A percentile compares a stretch with the other conserved stretches of the same genome.
phyloP scores from a whole-genome alignment of 1,139 yeast species.

The Scheffersomyces quercinus region DNA sequence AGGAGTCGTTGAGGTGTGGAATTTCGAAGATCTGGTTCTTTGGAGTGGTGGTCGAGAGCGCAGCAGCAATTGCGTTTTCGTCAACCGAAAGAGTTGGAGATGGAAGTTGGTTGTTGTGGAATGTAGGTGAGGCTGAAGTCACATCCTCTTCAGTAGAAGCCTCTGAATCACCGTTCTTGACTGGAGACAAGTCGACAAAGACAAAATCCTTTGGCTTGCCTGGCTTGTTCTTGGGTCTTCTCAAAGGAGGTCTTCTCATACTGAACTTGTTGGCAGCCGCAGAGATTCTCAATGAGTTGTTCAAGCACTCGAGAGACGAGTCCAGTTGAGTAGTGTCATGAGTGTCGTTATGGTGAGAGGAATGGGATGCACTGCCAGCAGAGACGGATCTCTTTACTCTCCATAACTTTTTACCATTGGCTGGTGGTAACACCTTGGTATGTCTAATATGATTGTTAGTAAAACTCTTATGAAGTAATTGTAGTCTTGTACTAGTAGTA shows the following conservation, averaged over 20 bases:
- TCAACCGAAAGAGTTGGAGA: slow-evolving; percentile 9
- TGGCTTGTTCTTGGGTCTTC: slow-evolving; percentile 53
- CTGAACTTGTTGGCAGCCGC: slow-evolving; percentile 38
- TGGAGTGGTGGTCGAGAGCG: not conserved
- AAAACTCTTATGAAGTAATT: not conserved
- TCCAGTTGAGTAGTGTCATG: slow-evolving; percentile 12
- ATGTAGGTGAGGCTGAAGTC: slow-evolving; percentile 2
- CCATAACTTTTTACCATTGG: slow-evolving; percentile 51
- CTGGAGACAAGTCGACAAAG: slow-evolving; percentile 56
- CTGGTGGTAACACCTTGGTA: slow-evolving; percentile 38
- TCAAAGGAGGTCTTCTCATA: slow-evolving; percentile 46
- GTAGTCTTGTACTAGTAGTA: not conserved
- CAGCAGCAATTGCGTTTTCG: not conserved
- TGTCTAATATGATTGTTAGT: slow-evolving; percentile 2
- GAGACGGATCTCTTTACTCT: slow-evolving; percentile 40
- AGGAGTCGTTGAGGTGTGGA: slow-evolving; percentile 14
- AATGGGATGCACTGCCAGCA: slow-evolving; percentile 6
- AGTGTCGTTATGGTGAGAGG: slow-evolving; percentile 8
- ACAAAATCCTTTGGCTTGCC: slow-evolving; percentile 56
- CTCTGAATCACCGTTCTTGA: slow-evolving; percentile 32
- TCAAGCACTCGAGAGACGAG: slow-evolving; percentile 40
- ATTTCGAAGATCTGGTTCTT: slow-evolving; percentile 14
- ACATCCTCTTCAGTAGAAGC: slow-evolving; percentile 6
- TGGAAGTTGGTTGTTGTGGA: not conserved
- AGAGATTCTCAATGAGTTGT: slow-evolving; percentile 45